phyloP scores from a whole-genome alignment of 805 yeast genomes.

The Torulaspora microellipsoides region DNA sequence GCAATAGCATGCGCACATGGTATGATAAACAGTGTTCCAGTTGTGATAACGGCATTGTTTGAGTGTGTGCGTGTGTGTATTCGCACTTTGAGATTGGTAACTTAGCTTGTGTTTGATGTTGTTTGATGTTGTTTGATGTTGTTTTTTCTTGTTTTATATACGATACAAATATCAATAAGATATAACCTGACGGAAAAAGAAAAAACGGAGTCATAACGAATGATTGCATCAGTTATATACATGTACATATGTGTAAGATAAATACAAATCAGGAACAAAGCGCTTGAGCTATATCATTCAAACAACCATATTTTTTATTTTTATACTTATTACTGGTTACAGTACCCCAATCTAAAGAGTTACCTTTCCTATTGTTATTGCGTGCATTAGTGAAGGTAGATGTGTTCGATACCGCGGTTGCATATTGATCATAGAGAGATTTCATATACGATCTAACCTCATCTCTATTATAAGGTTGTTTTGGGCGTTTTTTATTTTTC shows the following conservation, averaged over 20 bases:
- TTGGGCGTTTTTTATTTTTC: constrained; percentile 9
- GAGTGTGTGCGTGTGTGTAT: background rate
- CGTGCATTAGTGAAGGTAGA: constrained; percentile 10
- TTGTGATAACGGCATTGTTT: constrained; percentile 25
- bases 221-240: no score
- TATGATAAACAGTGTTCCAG: constrained; percentile 39
- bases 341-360: constrained; percentile 30
- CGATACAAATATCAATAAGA: background rate
- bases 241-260: background rate
- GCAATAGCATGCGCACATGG: constrained; percentile 42
- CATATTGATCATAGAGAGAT: constrained; percentile 15
- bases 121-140: no score
- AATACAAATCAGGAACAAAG: constrained; percentile 15
- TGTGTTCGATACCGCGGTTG: constrained; percentile 6
- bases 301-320: constrained; percentile 29
- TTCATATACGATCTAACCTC: constrained; percentile 25
- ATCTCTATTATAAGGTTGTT: constrained; percentile 26
- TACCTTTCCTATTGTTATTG: constrained; percentile 4
- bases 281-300: constrained; percentile 27
- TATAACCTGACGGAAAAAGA: background rate
- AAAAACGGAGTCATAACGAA: no score
- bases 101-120: no score
- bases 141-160: background rate
- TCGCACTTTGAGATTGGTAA: no score
- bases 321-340: constrained; percentile 23